Base-by-base conservation (phyloP, 495 filamentous ascomycete species). In the Thermothielavioides terrestris region DNA sequence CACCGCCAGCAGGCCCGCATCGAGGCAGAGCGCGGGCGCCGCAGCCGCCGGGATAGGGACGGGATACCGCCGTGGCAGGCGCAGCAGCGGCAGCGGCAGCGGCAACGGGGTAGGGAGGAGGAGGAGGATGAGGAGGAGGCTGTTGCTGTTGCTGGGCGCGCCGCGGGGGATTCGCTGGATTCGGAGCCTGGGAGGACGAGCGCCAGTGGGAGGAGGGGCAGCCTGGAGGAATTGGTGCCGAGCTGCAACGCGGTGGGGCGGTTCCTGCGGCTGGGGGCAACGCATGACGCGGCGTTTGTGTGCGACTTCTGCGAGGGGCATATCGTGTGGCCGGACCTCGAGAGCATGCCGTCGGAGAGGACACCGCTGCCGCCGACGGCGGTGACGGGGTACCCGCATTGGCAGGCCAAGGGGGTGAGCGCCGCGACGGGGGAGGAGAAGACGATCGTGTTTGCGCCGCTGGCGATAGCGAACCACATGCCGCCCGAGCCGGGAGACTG, bases 281-380 rank as follows among this genome's bases (percentile, higher is more conserved):
- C 63, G n/a, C 53, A 41, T n/a, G 69, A 74, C 49, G 67, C 68
- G 15, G 71, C 72, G 1, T 76, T 74, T 46, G 64, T 74, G 0
- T 76, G 72, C 54, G 67, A 76, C 54, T 76, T 69, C 50, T 76
- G 72, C 63, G 68, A 73, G 54, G 72, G 72, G 7, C 69, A 65
- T 34, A 50, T 76, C 11, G 60, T 76, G 20, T 76, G 72, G 72
- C 61, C 68, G 25, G 67, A 76, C 50, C 52, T 75, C 43, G 57
- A 55, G 37, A 55, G 53, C 3, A 67, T 74, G 54, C 70, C 72
- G 11, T 61, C 67, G 1, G 59, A 59, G 31, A 50, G 72, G 18
- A 46, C 60, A 10, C 51, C 57, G 17, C 46, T 53, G n/a, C 25
- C 50, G 0, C 30, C 57, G 6, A 20, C 42, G 26, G 37, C 42